These are phyloP conservation scores for Mycogone perniciosa DNA, from an alignment of 2,329 filamentous ascomycete species.

Conservation along the genomic window DNA sequence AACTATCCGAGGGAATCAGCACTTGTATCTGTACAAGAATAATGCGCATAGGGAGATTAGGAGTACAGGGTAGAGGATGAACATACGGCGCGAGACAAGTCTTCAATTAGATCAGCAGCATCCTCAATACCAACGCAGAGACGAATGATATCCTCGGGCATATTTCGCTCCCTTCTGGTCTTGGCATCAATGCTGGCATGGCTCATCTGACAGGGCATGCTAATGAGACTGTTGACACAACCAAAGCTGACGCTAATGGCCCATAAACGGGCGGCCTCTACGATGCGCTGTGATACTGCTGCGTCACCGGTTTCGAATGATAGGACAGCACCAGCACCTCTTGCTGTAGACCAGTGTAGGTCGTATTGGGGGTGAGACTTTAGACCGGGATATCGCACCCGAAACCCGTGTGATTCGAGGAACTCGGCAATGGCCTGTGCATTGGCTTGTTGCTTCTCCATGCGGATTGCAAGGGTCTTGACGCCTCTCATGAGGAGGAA, in stretches of 20 bases:
- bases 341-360: constrained; percentile 90
- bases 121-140: constrained; percentile 97
- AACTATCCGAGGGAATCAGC: constrained; percentile 48
- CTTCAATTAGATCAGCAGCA: constrained; percentile 82
- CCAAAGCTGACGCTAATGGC: constrained; percentile 96
- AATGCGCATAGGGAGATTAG: not conserved
- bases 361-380: constrained; percentile 96
- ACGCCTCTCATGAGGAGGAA: constrained; percentile 93
- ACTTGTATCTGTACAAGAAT: not conserved
- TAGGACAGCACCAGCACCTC: constrained; percentile 87
- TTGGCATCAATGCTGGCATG: constrained; percentile 97
- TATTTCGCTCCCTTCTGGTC: constrained; percentile 77
- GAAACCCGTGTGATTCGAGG: constrained; percentile 85
- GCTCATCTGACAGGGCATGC: constrained; percentile 99
- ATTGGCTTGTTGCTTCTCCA: constrained; percentile 97
- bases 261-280: constrained; percentile 86
- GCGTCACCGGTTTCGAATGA: constrained; percentile 94
- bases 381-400: constrained; percentile 88
- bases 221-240: constrained; percentile 96
- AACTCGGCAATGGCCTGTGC: constrained; percentile 88
- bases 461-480: constrained; percentile 93
- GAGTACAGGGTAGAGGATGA: not conserved
- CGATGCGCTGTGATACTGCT: constrained; percentile 78
- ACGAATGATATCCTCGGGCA: constrained; percentile 95
- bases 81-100: constrained; percentile 83